Evolutionary conservation across 345 rosid species (phyloP).

Genomic region (Mercurialis annua): DNA sequence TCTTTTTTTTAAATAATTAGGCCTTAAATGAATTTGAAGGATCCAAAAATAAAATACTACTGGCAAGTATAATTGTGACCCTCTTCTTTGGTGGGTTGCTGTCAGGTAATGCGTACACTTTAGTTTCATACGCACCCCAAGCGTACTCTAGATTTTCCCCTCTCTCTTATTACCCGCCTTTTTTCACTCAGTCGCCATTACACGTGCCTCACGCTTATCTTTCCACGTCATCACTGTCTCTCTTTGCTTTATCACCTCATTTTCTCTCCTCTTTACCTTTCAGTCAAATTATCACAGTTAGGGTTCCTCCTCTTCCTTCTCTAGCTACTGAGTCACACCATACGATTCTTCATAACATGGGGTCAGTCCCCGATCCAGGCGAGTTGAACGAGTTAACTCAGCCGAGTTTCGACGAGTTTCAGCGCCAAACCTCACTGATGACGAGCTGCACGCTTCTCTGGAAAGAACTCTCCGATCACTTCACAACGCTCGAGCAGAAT

Average conservation of each 20-base stretch:
- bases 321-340: neutral
- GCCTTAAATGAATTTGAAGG: too few species aligned
- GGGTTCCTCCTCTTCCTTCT: conserved; percentile 4
- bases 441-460: conserved; percentile 97
- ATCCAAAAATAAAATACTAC: too few species aligned
- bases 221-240: conserved; percentile 47
- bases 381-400: conserved; percentile 68
- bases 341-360: conserved; percentile 41
- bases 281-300: conserved; percentile 10
- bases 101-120: neutral
- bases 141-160: conserved; percentile 34
- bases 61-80: too few species aligned
- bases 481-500: conserved; percentile 73
- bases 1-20: too few species aligned
- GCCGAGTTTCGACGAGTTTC: conserved; percentile 94
- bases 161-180: neutral
- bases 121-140: conserved; percentile 18
- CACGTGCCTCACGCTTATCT: conserved; percentile 38
- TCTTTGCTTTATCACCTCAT: conserved; percentile 23
- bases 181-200: conserved; percentile 19
- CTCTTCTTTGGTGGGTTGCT: neutral
- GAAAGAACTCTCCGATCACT: conserved; percentile 98
- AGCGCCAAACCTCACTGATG: conserved; percentile 89
- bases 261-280: conserved; percentile 16
- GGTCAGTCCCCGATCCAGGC: conserved; percentile 96